A percentile compares a stretch with the other conserved stretches of the same genome.
Evolutionary conservation across 1,284 basidiomycete species (phyloP).

Genomic region (Waitea zeae): DNA sequence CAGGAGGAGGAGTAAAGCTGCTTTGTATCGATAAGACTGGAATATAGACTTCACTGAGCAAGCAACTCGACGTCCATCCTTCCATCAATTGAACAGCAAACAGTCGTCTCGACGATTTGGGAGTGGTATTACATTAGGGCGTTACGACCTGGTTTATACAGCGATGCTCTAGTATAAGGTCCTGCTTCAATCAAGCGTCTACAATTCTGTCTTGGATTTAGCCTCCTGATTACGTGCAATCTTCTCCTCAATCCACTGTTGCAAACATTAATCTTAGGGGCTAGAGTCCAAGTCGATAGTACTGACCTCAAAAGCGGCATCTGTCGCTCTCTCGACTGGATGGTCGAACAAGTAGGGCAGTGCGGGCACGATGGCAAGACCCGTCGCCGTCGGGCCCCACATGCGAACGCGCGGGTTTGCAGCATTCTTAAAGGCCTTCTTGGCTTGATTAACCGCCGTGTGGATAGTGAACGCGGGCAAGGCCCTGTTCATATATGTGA

Average conservation of each 20-base stretch:
- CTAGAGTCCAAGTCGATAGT: too few relatives aligned
- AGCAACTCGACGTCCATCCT: too few relatives aligned
- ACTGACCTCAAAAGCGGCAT: conserved; percentile 42
- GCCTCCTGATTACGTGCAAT: conserved; percentile 17
- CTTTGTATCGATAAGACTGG: too few relatives aligned
- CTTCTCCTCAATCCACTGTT: conserved; percentile 46
- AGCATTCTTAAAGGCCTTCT: conserved; percentile 54
- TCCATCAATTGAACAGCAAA: too few relatives aligned
- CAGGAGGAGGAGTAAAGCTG: conserved; percentile 18
- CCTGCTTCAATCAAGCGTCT: too few relatives aligned
- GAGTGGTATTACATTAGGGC: too few relatives aligned
- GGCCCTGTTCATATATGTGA: conserved; percentile 43
- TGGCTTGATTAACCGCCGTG: conserved; percentile 66
- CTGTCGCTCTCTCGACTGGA: conserved; percentile 57
- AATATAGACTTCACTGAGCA: too few relatives aligned
- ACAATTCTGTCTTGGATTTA: conserved; percentile 7
- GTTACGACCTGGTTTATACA: too few relatives aligned
- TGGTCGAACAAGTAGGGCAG: conserved; percentile 73
- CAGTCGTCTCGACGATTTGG: too few relatives aligned
- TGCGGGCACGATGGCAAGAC: conserved; percentile 63
- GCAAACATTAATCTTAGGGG: too few relatives aligned
- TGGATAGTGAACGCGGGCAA: conserved; percentile 74
- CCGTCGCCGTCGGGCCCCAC: conserved; percentile 74
- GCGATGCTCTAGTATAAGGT: too few relatives aligned
- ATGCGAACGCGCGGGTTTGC: conserved; percentile 44